Base-by-base conservation (phyloP, 1,284 basidiomycete genomes). In the Tremellales sp. region DNA sequence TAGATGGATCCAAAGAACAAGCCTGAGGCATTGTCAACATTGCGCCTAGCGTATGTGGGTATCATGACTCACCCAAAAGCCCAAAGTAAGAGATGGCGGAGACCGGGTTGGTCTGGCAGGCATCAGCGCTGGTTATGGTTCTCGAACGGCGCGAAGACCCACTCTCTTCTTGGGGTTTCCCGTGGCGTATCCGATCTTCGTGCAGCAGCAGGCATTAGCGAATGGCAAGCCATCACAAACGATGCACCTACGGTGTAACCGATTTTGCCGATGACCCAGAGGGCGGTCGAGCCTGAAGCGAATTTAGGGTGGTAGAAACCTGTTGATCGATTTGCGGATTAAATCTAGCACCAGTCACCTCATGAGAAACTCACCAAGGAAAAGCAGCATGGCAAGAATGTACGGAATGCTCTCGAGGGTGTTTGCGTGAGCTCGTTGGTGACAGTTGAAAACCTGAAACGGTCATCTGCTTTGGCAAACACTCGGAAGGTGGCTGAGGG, bases 391-490 rank as follows among this genome's bases (percentile, higher is more conserved):
- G 7, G 47, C 43, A 16, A 71, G 40, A 36, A 63, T 27, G 50
- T 48, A 60, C 1, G 67, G 61, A 22, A 61, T 32, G 39, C 43
- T 50, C 58, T 71, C 68, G 43, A 69, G 58, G n/a, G 65, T 66
- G 56, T 69, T 71, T n/a, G 47, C 56, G 48, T 68, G 60, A 29
- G 61, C 62, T 37, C 68, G 53, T 52, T 71, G 68, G 16, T 51
- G 48, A 40, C 68, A 71, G 59, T 71, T 68, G 53, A 58, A 68
- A 31, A 43, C 42, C 56, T 61, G 49, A 19, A 29, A 4, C n/a
- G 28, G 35, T 34, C 29, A 41, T 25, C n/a, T 35, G 9, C 22
- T 19, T 36, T 19, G 22, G 34, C 18, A 16, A 36, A 16, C 34
- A 36, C 18, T 19, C 9, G n/a, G 10, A 13, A 9, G 9, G 18